These are phyloP conservation scores for Ceratocystiopsis sp. DNA, from an alignment of 2,329 filamentous ascomycete species.

Conservation along the genomic window DNA sequence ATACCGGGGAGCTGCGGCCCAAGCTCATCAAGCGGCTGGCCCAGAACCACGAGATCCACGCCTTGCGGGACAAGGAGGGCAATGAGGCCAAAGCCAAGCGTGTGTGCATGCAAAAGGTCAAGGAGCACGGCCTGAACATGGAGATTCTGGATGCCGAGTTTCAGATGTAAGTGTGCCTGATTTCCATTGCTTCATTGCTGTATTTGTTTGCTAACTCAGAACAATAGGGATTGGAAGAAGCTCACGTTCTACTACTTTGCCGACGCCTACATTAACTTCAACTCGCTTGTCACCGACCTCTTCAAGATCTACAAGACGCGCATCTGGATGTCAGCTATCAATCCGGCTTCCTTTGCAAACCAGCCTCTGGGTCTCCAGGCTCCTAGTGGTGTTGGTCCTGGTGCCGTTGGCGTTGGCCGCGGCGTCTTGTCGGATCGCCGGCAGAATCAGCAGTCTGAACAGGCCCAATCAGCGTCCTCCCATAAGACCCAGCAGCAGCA, in stretches of 20 bases:
- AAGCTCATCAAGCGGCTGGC: slow-evolving; percentile 95
- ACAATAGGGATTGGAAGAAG: slow-evolving; percentile 85
- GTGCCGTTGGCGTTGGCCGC: slow-evolving; percentile 43
- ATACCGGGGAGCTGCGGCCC: slow-evolving; percentile 65
- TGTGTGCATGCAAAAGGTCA: slow-evolving; percentile 90
- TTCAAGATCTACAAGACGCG: slow-evolving; percentile 99
- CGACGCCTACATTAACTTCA: slow-evolving; percentile 97
- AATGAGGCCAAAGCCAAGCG: slow-evolving; percentile 96
- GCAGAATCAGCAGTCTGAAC: slow-evolving; percentile 22
- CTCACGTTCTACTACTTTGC: slow-evolving; percentile 98
- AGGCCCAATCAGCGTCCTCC: slow-evolving; percentile 12
- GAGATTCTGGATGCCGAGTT: slow-evolving; percentile 98
- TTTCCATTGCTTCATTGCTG: not conserved
- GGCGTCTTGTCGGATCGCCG: slow-evolving; percentile 31
- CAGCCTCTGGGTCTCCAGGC: slow-evolving; percentile 56
- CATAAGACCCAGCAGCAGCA: slow-evolving; percentile 5
- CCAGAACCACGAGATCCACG: slow-evolving; percentile 76
- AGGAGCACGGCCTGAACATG: slow-evolving; percentile 82
- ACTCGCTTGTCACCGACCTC: slow-evolving; percentile 85
- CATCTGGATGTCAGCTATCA: slow-evolving; percentile 99
- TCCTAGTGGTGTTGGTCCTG: slow-evolving; percentile 48
- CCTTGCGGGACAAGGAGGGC: slow-evolving; percentile 85
- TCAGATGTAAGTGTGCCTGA: slow-evolving; percentile 65
- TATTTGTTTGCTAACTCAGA: slow-evolving; percentile 11
- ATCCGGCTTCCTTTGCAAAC: slow-evolving; percentile 84